These are phyloP conservation scores for Cyclocybe aegerita DNA, from an alignment of 768 basidiomycete species.

Conservation along the genomic window DNA sequence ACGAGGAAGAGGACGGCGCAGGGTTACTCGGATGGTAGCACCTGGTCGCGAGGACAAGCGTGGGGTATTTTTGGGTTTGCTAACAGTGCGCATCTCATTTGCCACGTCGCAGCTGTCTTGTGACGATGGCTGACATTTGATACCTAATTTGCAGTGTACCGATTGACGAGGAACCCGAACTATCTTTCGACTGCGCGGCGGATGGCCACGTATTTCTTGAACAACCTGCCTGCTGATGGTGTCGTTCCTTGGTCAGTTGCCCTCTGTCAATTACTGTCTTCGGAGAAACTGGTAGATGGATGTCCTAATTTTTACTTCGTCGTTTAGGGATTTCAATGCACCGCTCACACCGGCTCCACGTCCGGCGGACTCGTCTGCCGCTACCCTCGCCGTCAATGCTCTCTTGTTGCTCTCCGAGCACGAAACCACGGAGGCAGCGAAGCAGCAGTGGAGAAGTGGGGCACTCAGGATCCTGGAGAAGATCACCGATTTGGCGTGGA, in stretches of 20 bases:
- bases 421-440: slow-evolving; percentile 31
- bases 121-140: background rate
- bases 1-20: slow-evolving; percentile 57
- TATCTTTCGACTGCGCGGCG: slow-evolving; percentile 63
- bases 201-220: slow-evolving; percentile 60
- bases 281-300: slow-evolving; percentile 1
- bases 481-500: slow-evolving; percentile 55
- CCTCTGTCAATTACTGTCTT: background rate
- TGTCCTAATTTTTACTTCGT: background rate
- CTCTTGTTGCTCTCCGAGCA: slow-evolving; percentile 55
- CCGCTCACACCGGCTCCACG: slow-evolving; percentile 51
- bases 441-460: slow-evolving; percentile 42
- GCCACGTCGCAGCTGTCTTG: background rate
- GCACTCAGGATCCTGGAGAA: slow-evolving; percentile 52
- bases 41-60: slow-evolving; percentile 74
- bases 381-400: slow-evolving; percentile 59
- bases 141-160: slow-evolving; percentile 47
- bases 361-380: slow-evolving; percentile 71
- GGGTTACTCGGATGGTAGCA: slow-evolving; percentile 63
- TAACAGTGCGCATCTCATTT: slow-evolving; percentile 47
- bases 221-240: slow-evolving; percentile 56
- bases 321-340: slow-evolving; percentile 69
- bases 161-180: slow-evolving; percentile 43
- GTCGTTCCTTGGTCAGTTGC: slow-evolving; percentile 63
- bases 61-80: slow-evolving; percentile 74